Evolutionary conservation across 495 filamentous ascomycete species (phyloP).

Genomic region (Neurospora sp.): DNA sequence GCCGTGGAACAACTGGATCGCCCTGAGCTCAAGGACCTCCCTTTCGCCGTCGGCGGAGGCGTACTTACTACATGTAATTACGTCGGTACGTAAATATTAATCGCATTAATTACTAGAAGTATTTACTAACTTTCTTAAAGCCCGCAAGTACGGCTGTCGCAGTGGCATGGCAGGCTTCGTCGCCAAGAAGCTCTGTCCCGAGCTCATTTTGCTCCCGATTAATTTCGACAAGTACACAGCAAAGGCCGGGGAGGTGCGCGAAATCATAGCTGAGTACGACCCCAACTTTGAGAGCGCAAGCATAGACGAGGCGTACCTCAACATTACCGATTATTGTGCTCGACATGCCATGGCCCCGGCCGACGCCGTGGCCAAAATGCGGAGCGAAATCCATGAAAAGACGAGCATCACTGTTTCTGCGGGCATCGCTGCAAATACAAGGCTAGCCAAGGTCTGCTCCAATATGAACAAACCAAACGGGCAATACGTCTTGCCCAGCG

Average conservation of each 20-base stretch:
- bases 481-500: constrained; percentile 65
- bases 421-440: constrained; percentile 87
- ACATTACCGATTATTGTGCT: constrained; percentile 79
- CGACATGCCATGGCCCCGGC: constrained; percentile 58
- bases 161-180: constrained; percentile 96
- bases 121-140: too few relatives aligned
- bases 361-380: constrained; percentile 64
- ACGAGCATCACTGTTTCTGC: constrained; percentile 89
- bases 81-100: too few relatives aligned
- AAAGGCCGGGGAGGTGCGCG: constrained; percentile 82
- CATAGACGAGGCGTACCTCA: constrained; percentile 93
- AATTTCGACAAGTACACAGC: constrained; percentile 87
- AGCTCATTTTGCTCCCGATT: constrained; percentile 69
- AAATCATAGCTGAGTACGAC: constrained; percentile 77
- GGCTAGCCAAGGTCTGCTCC: constrained; percentile 86
- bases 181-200: constrained; percentile 85
- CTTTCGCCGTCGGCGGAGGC: constrained; percentile 87
- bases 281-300: constrained; percentile 84
- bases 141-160: constrained; percentile 78
- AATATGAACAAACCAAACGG: constrained; percentile 97
- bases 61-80: constrained; percentile 83
- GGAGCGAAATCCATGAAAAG: constrained; percentile 62
- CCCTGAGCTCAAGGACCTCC: constrained; percentile 78
- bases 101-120: too few relatives aligned
- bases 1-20: constrained; percentile 88